Percentiles rank a stretch among this genome's conserved stretches.
phyloP scores from a whole-genome alignment of 345 rosid species.

The Hypericum perforatum region DNA sequence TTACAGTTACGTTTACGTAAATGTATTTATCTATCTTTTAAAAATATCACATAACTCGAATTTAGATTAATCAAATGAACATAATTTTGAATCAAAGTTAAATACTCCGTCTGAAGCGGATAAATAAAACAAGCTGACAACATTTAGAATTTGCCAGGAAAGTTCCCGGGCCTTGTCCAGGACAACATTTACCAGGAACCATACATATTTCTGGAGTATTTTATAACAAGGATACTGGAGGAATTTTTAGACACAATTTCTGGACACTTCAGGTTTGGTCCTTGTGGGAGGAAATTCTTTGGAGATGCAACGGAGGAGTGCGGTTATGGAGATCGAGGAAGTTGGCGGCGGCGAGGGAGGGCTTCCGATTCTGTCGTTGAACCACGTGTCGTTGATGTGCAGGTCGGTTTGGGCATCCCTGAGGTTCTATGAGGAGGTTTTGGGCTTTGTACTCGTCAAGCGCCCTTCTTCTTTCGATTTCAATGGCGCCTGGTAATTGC shows the following conservation, averaged over 20 bases:
- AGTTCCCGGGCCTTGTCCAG: background rate
- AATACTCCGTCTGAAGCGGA: too few relatives aligned
- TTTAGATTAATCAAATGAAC: too few relatives aligned
- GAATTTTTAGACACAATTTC: too few relatives aligned
- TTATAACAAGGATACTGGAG: too few relatives aligned
- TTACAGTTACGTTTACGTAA: too few relatives aligned
- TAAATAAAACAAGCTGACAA: too few relatives aligned
- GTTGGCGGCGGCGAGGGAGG: slow-evolving; percentile 14
- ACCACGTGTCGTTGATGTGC: slow-evolving; percentile 43
- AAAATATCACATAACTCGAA: too few relatives aligned
- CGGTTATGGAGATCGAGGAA: slow-evolving; percentile 24
- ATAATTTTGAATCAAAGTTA: too few relatives aligned
- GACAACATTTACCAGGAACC: background rate
- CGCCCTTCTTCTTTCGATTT: slow-evolving; percentile 59
- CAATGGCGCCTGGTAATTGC: slow-evolving; percentile 43
- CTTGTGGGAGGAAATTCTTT: too few relatives aligned
- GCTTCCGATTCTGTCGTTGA: slow-evolving; percentile 42
- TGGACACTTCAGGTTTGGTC: too few relatives aligned
- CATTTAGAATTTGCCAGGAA: background rate
- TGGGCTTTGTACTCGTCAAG: slow-evolving; percentile 46
- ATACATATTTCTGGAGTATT: too few relatives aligned
- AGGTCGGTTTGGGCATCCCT: slow-evolving; percentile 38
- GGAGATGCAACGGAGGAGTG: slow-evolving; percentile 14
- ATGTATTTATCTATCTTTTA: too few relatives aligned
- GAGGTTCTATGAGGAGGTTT: slow-evolving; percentile 36